phyloP scores from a whole-genome alignment of 768 basidiomycete genomes.

The Mrakia gelida region DNA sequence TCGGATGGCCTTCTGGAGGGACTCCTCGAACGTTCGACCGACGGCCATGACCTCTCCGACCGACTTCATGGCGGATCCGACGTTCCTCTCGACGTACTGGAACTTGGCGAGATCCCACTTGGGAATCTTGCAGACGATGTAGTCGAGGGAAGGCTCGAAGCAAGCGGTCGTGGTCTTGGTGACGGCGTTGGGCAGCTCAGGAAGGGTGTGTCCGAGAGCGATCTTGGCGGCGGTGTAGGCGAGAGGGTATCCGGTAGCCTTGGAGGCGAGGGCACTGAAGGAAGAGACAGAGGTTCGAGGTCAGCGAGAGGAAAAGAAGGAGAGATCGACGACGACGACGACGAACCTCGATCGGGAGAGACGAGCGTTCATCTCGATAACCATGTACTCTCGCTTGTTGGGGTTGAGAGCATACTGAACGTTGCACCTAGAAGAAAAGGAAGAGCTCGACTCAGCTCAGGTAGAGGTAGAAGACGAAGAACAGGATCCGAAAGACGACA shows the following conservation, averaged over 20 bases:
- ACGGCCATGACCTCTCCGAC: constrained; percentile 99
- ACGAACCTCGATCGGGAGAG: constrained; percentile 28
- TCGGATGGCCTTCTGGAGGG: constrained; percentile 94
- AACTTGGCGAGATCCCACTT: constrained; percentile 99
- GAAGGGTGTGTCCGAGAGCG: constrained; percentile 92
- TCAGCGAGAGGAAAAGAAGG: not conserved
- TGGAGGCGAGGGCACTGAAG: constrained; percentile 80
- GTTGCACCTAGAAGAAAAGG: constrained; percentile 59
- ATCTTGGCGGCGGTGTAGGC: constrained; percentile 99
- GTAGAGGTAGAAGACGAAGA: not conserved
- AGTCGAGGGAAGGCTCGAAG: constrained; percentile 97
- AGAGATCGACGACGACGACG: not conserved
- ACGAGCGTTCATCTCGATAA: constrained; percentile 54
- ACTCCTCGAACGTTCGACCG: constrained; percentile 97
- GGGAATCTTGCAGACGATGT: constrained; percentile 98
- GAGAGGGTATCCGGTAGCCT: constrained; percentile 97
- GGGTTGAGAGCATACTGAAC: constrained; percentile 99
- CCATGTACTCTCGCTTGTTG: constrained; percentile 85
- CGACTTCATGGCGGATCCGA: constrained; percentile 98
- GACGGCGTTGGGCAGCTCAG: constrained; percentile 96
- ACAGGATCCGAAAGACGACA: not conserved
- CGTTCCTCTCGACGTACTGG: constrained; percentile 84
- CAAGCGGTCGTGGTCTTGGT: constrained; percentile 99
- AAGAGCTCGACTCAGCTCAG: not conserved
- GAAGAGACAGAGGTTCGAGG: not conserved